A percentile compares a stretch with the other conserved stretches of the same genome.
These are phyloP conservation scores for Auriscalpium vulgare DNA, from an alignment of 768 basidiomycete species.

Conservation along the genomic window DNA sequence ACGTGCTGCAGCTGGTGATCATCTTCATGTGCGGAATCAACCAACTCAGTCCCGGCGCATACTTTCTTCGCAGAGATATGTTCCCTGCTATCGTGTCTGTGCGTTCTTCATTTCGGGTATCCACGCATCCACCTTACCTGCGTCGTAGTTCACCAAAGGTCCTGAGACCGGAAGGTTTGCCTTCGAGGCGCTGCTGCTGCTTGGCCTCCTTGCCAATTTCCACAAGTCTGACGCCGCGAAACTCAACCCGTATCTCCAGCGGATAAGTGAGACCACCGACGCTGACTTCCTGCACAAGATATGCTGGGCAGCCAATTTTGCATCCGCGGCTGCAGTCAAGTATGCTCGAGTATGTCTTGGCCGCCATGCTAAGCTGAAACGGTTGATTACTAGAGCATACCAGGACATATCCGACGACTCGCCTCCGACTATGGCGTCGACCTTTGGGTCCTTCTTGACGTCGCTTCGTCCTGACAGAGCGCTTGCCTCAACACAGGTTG, in stretches of 20 bases:
- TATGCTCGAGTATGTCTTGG: conserved; percentile 20
- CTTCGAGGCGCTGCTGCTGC: conserved; percentile 51
- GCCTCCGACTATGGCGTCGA: conserved; percentile 39
- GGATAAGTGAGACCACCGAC: conserved; percentile 41
- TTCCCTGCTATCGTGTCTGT: conserved; percentile 48
- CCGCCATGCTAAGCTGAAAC: neutral
- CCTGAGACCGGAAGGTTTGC: conserved; percentile 47
- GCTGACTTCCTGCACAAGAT: conserved; percentile 46
- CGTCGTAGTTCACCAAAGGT: conserved; percentile 43
- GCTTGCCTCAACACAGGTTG: conserved; percentile 36
- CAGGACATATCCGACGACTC: conserved; percentile 48
- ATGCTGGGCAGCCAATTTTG: conserved; percentile 47
- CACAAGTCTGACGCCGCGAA: conserved; percentile 67
- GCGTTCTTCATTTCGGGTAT: conserved; percentile 15
- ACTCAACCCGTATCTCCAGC: conserved; percentile 56
- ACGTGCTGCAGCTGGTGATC: conserved; percentile 48
- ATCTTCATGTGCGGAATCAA: conserved; percentile 51
- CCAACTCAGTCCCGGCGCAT: conserved; percentile 64
- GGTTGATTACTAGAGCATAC: conserved; percentile 36
- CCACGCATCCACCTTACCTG: neutral
- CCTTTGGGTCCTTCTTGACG: conserved; percentile 43
- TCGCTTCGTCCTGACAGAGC: conserved; percentile 50
- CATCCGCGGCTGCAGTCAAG: conserved; percentile 44
- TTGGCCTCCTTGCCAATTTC: conserved; percentile 61
- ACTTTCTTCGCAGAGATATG: conserved; percentile 55